These are phyloP conservation scores for Sporothrix phasma DNA, from an alignment of 2,329 filamentous ascomycete species.

Conservation along the genomic window DNA sequence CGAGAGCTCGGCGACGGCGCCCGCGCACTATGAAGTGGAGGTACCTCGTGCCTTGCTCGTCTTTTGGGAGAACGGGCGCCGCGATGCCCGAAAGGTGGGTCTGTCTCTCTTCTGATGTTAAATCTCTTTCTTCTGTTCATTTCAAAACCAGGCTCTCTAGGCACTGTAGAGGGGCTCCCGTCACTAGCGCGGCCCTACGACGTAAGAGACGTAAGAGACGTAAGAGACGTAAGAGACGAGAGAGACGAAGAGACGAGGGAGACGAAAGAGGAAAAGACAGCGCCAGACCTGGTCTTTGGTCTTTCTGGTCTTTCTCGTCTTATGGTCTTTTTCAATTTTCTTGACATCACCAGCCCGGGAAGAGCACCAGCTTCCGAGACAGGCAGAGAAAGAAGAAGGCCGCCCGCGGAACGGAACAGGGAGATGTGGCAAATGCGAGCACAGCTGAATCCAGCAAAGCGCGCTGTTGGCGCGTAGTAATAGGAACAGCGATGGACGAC, in stretches of 20 bases:
- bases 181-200: not conserved
- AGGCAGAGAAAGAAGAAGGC: not conserved
- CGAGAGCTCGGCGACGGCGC: not conserved
- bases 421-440: not conserved
- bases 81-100: not conserved
- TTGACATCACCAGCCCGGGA: not conserved
- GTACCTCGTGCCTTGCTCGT: not conserved
- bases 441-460: not conserved
- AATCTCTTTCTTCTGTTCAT: not conserved
- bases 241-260: no score
- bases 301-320: no score
- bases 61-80: not conserved
- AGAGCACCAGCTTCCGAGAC: not conserved
- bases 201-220: not conserved
- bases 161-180: not conserved
- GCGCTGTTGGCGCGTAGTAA: conserved; percentile 6
- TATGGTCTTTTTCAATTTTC: no score
- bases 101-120: not conserved
- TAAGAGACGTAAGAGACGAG: no score
- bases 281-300: no score
- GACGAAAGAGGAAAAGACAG: not conserved
- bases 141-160: not conserved
- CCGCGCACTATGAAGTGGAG: not conserved
- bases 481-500: not conserved
- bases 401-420: not conserved